Base-by-base conservation (phyloP, 306 rosid genomes). In the Gynostemma pentaphyllum region DNA sequence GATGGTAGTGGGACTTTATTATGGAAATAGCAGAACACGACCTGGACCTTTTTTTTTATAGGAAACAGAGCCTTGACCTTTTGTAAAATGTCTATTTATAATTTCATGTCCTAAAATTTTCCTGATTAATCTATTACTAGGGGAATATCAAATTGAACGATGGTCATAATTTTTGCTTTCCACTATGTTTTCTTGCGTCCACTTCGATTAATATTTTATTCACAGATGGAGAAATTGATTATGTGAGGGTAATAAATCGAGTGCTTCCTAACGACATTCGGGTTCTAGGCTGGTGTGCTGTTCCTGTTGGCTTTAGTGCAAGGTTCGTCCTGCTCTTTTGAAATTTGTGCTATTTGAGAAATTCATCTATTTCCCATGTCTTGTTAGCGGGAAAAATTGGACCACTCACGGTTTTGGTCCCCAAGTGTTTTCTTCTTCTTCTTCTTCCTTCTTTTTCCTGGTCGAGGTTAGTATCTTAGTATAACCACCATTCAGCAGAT, bases 231-330 rank as follows among this genome's bases (percentile, higher is more conserved):
- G 97, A 91, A 80, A 79, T 87, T 52, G 92, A 91, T 83, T 91
- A 91, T 72, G 96, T 82, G 71, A 82, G 87, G 80, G 95, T 88
- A 72, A 79, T 91, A 64, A 91, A 88, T 80, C 83, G 86, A 76
- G 95, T 51, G 51, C 96, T 91, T 67, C 98, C 95, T 0, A 62
- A 71, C 69, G 96, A 91, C 77, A 91, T 91, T 70, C 82, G 95
- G 66, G 78, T 91, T 72, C 48, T 91, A 66, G 88, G 92, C 68
- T 91, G 98, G 96, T 88, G 82, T 74, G 76, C 95, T 65, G 83
- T 81, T 68, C 90, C 98, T 40, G 62, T 78, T 56, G 89, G 72
- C 75, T 91, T 83, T 74, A 92, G 85, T 85, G 96, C 98, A 37
- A 91, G 98, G 98, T 91, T 76, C 71, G 81, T 67, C 40, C 70